Evolutionary conservation across 352 stramenopile species (phyloP), one percentile per base, ranked within the genome.

Genomic region (Saprolegnia diclina): DNA sequence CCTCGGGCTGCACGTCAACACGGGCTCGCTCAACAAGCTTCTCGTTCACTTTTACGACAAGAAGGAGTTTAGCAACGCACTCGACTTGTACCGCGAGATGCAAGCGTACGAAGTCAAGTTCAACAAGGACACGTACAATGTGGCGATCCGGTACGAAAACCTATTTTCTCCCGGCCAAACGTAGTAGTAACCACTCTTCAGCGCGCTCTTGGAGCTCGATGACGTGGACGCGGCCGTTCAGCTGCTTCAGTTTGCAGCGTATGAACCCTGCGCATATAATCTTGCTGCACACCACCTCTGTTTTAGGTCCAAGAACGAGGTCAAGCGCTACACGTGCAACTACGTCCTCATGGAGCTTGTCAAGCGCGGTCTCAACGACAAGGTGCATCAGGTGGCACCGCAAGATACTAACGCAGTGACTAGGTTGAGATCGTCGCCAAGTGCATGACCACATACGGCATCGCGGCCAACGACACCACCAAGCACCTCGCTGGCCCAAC

Each of bases 261-360:
- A 66, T 10, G 35, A 35, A 35, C 2, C 29, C 2, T 65, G n/a
- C 35, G 4, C n/a, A 14, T 65, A 10, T n/a, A 10, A 7, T 14
- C 35, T n/a, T 65, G 32, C 40, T 32, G 29, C 35, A 50, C 19
- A 26, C 55, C 14, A 22, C 32, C 11, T 16, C 6, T 0, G 19
- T 24, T 50, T 26, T 35, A 50, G 35, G 32, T 5, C n/a, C 37
- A 66, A 42, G 57, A 66, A 66, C 14, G 22, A 35, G 14, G 2
- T 66, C 22, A 66, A 66, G 57, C 18, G 35, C 57, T 35, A 66
- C 44, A 54, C 37, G 16, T 42, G 48, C 40, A 66, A 66, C 57
- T 42, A 55, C 16, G 32, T 66, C 24, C 57, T 66, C 40, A 66
- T 66, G 14, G 35, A 66, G 40, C 57, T 66, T 9, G 11, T 55